Percentiles rank a stretch among this genome's conserved stretches.
Conservation (phyloP, 805 yeast species). For the Candida sanyiensis region DNA sequence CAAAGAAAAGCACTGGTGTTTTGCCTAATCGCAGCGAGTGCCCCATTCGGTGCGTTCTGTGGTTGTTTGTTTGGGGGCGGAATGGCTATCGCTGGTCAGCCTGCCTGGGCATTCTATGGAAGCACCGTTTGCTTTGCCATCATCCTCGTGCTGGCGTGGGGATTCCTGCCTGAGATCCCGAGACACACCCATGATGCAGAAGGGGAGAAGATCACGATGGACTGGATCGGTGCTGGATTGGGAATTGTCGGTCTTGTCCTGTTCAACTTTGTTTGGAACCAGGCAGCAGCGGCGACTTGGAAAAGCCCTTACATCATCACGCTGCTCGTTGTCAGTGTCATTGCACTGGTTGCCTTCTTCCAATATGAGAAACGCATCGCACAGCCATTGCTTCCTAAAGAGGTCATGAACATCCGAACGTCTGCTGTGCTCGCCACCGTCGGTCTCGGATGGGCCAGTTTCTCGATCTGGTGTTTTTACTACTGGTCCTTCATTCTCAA, state of each 20-base stretch:
- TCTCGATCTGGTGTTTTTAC: constrained; percentile 70
- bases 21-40: constrained; percentile 51
- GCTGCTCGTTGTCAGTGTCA: constrained; percentile 45
- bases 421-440: constrained; percentile 45
- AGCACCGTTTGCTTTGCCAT: constrained; percentile 31
- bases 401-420: constrained; percentile 39
- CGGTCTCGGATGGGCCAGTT: constrained; percentile 70
- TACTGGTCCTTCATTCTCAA: constrained; percentile 47
- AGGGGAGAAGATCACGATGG: constrained; percentile 30
- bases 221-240: constrained; percentile 46
- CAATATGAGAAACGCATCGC: constrained; percentile 39
- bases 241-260: constrained; percentile 59
- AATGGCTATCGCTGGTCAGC: constrained; percentile 36
- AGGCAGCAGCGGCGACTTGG: constrained; percentile 75
- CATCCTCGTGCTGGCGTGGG: constrained; percentile 27
- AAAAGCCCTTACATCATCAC: constrained; percentile 48
- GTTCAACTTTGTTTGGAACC: constrained; percentile 67
- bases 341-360: constrained; percentile 41
- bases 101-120: constrained; percentile 48
- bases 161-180: constrained; percentile 30
- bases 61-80: constrained; percentile 49
- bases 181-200: constrained; percentile 11
- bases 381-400: constrained; percentile 50
- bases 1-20: constrained; percentile 46
- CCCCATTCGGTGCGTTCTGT: constrained; percentile 54